Evolutionary conservation across 192 early-diverging fungal species (phyloP).

Genomic region (Coemansia sp.): DNA sequence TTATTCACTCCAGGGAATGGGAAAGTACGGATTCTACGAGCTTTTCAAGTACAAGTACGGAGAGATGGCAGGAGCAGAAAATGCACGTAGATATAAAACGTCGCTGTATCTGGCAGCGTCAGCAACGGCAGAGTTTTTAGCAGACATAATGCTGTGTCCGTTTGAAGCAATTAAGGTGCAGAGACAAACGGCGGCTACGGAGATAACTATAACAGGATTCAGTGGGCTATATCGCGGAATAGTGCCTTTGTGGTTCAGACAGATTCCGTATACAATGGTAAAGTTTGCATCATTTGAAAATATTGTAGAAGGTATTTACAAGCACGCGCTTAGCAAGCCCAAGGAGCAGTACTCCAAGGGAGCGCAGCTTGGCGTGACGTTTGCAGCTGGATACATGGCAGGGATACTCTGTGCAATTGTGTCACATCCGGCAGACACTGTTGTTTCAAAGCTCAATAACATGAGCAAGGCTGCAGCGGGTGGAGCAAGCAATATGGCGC

Average conservation of each 20-base stretch:
- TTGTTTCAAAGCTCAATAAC: conserved; percentile 62
- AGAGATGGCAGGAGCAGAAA: conserved; percentile 57
- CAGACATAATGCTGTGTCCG: conserved; percentile 78
- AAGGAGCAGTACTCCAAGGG: conserved; percentile 61
- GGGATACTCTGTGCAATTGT: conserved; percentile 80
- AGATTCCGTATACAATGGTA: conserved; percentile 79
- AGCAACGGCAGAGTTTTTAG: conserved; percentile 72
- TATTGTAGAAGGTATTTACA: conserved; percentile 60
- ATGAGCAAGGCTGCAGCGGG: conserved; percentile 20
- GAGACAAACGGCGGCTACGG: conserved; percentile 67
- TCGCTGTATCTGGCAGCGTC: conserved; percentile 64
- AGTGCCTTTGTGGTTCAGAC: conserved; percentile 68
- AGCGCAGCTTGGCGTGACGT: conserved; percentile 69
- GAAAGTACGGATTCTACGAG: conserved; percentile 86
- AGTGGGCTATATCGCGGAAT: conserved; percentile 64
- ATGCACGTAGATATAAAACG: conserved; percentile 63
- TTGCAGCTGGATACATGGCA: conserved; percentile 76
- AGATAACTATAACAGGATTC: conserved; percentile 59
- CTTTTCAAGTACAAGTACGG: conserved; percentile 73
- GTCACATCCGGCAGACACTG: conserved; percentile 80
- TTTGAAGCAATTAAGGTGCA: conserved; percentile 75
- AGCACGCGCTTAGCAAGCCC: conserved; percentile 47
- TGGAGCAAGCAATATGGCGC: conserved; percentile 19
- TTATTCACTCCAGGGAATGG: conserved; percentile 74
- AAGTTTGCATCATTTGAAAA: conserved; percentile 80